phyloP scores from a whole-genome alignment of 2,329 filamentous ascomycete genomes.

The Raffaelea ambrosiae region DNA sequence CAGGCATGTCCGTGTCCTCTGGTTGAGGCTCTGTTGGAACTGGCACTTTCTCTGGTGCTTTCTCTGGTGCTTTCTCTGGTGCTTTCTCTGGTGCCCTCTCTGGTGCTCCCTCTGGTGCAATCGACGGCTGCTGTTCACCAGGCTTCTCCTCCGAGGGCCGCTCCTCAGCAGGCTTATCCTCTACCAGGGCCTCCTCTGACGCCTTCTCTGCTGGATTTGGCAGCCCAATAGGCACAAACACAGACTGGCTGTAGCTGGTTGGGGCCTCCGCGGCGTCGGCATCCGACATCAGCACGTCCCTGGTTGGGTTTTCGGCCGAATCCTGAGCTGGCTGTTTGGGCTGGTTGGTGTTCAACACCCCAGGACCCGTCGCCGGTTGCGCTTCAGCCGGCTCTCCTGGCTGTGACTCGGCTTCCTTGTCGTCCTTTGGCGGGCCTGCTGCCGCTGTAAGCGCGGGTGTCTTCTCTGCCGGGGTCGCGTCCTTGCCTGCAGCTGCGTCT shows the following conservation, averaged over 20 bases:
- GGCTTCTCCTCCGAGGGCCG: no score
- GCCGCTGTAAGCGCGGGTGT: no score
- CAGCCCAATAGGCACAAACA: slow-evolving; percentile 10
- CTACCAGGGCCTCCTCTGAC: not conserved
- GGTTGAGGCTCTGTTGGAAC: not conserved
- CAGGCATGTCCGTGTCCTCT: not conserved
- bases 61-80: not conserved
- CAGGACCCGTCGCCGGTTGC: not conserved
- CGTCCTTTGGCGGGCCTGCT: not conserved
- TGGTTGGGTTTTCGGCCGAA: not conserved
- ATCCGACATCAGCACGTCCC: no score
- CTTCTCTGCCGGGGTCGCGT: no score
- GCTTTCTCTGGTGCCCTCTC: not conserved
- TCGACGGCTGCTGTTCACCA: not conserved
- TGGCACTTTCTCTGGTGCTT: not conserved
- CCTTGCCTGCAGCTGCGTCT: not conserved
- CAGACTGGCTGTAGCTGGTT: not conserved
- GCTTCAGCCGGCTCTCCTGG: not conserved
- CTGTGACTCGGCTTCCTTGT: not conserved
- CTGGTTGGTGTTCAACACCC: not conserved
- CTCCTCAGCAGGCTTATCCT: not conserved
- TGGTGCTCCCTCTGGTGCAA: not conserved
- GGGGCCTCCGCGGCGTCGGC: no score
- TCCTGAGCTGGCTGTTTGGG: not conserved
- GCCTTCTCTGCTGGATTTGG: not conserved